phyloP scores from a whole-genome alignment of 2,329 filamentous ascomycete species.

The Fonsecaea multimorphosa region DNA sequence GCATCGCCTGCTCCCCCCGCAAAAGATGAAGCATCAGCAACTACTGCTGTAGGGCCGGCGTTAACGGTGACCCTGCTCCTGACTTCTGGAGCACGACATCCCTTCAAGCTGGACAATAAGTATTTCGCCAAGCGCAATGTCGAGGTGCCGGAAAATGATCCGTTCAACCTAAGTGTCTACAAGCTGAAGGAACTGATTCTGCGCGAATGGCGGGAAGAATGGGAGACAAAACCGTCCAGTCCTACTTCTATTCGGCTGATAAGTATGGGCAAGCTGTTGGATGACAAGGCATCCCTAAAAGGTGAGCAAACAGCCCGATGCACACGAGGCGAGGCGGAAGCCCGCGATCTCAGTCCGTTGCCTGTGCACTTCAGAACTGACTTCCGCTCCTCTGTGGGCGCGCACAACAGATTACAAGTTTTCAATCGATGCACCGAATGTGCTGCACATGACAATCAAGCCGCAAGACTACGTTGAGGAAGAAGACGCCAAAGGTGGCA shows the following conservation, averaged over 20 bases:
- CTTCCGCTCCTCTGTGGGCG: not conserved
- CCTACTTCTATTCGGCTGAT: conserved; percentile 90
- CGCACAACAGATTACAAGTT: conserved; percentile 73
- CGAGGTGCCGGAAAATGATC: conserved; percentile 75
- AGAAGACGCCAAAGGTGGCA: conserved; percentile 73
- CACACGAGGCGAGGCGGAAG: not conserved
- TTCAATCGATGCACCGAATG: conserved; percentile 74
- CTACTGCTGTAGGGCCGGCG: conserved; percentile 49
- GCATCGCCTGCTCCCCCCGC: conserved; percentile 31
- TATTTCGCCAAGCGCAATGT: conserved; percentile 84
- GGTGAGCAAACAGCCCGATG: conserved; percentile 59
- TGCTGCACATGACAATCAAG: conserved; percentile 93
- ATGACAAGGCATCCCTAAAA: conserved; percentile 83
- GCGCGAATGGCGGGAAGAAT: conserved; percentile 88
- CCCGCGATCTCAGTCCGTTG: not conserved
- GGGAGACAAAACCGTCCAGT: conserved; percentile 84
- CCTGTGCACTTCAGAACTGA: not conserved
- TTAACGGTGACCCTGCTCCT: conserved; percentile 76
- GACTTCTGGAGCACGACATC: conserved; percentile 80
- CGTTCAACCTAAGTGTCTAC: conserved; percentile 89
- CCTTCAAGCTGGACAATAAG: conserved; percentile 86
- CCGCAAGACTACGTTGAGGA: conserved; percentile 81
- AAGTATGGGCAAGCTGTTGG: conserved; percentile 86
- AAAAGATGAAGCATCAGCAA: conserved; percentile 42
- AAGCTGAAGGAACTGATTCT: conserved; percentile 93